Evolutionary conservation across 2,329 filamentous ascomycete genomes (phyloP), one percentile per base, ranked within the genome.

Genomic region (Remersonia thermophila): DNA sequence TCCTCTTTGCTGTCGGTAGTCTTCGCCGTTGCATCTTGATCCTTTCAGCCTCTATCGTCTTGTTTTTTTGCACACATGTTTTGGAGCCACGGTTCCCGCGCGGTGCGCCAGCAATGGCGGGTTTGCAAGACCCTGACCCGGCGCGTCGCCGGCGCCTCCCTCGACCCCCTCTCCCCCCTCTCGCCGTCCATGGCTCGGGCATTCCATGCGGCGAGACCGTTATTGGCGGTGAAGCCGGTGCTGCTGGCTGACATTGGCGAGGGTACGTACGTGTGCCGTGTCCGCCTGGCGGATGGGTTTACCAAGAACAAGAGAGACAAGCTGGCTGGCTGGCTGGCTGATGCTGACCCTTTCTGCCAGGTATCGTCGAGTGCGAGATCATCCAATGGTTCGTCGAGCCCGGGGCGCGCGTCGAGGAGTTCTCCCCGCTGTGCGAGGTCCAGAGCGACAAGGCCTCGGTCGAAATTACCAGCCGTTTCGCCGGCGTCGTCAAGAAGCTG

Each of bases 321-420:
- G 9, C 20, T 23, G 5, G 9, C 20, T 23, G 20, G 9, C 20
- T n/a, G n/a, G n/a, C n/a, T 7, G 30, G 18, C 47, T 49, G 34
- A 43, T 44, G 25, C 25, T 27, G 27, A 38, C 27, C 46, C 48
- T 27, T 40, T 37, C n/a, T 35, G 34, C 29, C 50, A 91, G 91
- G 91, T 37, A 98, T 96, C 53, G 87, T 91, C 55, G 91, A 98
- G 63, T 94, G 91, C 55, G 91, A 98, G 61, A 84, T 98, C 53
- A 96, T 96, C 52, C 91, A 98, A 66, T 98, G 91, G 91, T 98
- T 96, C 57, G 89, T 98, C 47, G 82, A 95, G 61, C 86, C 93
- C 33, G 89, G 87, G 40, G 91, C 91, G 26, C 79, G 83, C 39
- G 87, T 98, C 50, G 87, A 98, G 64, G 89, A 98, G 65, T 98